Base-by-base conservation (phyloP, 805 yeast species). In the Candida tibetensis region DNA sequence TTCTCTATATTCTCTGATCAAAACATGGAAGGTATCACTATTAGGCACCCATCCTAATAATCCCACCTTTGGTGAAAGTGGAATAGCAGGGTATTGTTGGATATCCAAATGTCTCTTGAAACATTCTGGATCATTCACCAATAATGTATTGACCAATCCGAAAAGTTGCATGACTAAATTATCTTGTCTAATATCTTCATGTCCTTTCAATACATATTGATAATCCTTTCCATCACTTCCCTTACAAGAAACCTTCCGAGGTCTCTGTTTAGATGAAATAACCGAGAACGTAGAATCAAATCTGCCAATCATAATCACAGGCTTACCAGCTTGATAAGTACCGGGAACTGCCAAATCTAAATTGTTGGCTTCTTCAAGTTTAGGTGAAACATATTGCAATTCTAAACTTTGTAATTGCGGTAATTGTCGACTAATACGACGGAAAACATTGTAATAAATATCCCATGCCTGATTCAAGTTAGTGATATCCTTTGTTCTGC, bases 381-480 rank as follows among this genome's bases (percentile, higher is more conserved):
- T 85, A 2, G 99, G 99, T 2, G 98, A 89, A 4, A 91, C 96
- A 55, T 86, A 91, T 60, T 88, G 96, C 45, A 93, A 66, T 47
- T 93, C 98, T 42, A 91, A 71, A 16, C 86, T 81, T 44, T 85
- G 88, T 17, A 91, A 63, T 55, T 87, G 95, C 1, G 95, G 95
- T 27, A 93, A 63, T 58, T 89, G 96, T 46, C 95, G 77, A 44
- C 90, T 81, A 39, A 93, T 88, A 45, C 95, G 77, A 49, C 96
- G 77, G 77, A 91, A 93, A 2, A 93, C 96, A 48, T 84, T 85
- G 60, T 91, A 90, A 57, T 91, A 91, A 13, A 90, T 82, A 58
- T 91, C 98, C 99, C 99, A 91, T 0, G 98, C 98, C 61, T 93
- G 98, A 53, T 90, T 89, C 60, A 91, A 64, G 50, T 89, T 91